Evolutionary conservation across 176 grass and related monocot genomes (phyloP).

Genomic region (Zoysia japonica): DNA sequence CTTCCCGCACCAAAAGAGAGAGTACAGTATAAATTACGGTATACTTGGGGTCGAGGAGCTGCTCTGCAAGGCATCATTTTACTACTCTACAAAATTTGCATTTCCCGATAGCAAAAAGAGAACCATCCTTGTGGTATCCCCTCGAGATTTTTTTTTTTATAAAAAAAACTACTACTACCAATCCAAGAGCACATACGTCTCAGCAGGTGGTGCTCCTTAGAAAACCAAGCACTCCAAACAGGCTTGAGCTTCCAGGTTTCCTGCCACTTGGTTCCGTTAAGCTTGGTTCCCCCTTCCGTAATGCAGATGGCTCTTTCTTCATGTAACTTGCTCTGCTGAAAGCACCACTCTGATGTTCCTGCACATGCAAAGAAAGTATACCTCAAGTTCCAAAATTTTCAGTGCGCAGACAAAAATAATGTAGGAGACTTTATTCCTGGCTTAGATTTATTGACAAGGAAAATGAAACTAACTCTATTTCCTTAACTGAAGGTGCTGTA

Average conservation of each 20-base stretch:
- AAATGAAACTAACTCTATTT: neutral
- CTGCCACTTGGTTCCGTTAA: slow-evolving; percentile 27
- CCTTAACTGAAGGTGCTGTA: neutral
- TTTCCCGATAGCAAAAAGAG: slow-evolving; percentile 28
- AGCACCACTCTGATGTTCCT: slow-evolving; percentile 31
- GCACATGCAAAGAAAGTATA: neutral
- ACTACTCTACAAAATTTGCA: slow-evolving; percentile 28
- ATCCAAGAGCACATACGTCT: slow-evolving; percentile 26
- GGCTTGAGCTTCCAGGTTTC: slow-evolving; percentile 32
- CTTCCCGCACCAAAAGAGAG: neutral
- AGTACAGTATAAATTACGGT: neutral
- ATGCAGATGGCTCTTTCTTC: slow-evolving; percentile 36
- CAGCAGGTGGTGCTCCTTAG: slow-evolving; percentile 39
- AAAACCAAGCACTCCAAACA: slow-evolving; percentile 46
- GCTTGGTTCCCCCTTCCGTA: neutral
- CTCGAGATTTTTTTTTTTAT: neutral
- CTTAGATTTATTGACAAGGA: slow-evolving; percentile 2
- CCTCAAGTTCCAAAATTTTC: neutral
- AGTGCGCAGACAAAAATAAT: neutral
- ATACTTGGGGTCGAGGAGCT: neutral
- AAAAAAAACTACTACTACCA: slow-evolving; percentile 38
- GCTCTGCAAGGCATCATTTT: slow-evolving; percentile 24
- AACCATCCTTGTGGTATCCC: slow-evolving; percentile 26
- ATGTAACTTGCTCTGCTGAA: slow-evolving; percentile 41
- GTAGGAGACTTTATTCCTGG: neutral